Evolutionary conservation across 148 eudicot species (phyloP), one percentile per base, ranked within the genome.

Genomic region (Vaccinium myrtillus): DNA sequence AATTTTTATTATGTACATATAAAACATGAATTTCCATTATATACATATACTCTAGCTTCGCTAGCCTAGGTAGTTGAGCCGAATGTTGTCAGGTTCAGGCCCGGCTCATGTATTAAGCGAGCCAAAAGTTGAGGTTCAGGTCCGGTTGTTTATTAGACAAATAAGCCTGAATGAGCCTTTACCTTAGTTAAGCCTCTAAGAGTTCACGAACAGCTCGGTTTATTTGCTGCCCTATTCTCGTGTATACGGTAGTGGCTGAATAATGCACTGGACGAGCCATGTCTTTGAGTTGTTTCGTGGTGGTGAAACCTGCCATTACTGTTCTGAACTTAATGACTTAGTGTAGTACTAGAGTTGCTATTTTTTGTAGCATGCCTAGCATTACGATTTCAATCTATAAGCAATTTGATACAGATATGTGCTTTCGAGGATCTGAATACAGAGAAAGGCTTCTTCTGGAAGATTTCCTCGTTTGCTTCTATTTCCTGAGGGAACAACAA

Each of bases 401-500:
- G 95, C 91, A 89, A 95, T 92, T 92, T 95, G 98, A 95, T 95
- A 95, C 94, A 95, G 96, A 94, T 88, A 83, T 96, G 90, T 96
- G 89, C 93, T 96, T 93, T 93, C 89, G 89, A 97, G 99, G 99
- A 88, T 92, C 84, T 96, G 85, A 92, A 89, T 91, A 90, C 99
- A 97, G 99, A 97, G 98, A 93, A 97, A 97, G 90, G 99, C 98
- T 76, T 94, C 98, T 74, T 90, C 88, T 88, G 81, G 89, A 83
- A 92, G 87, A 86, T 97, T 89, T 90, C 98, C 99, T 86, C 94
- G 96, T 65, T 87, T 97, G 90, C 94, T 97, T 49, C 86, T 97
- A 86, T 97, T 97, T 94, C 99, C 99, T 19, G 99, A 97, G 89
- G 99, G 99, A 87, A 97, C 99, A 36, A 97, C 99, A 63, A 95